phyloP scores from a whole-genome alignment of 2,329 filamentous ascomycete species.

The Diaporthe longicolla region DNA sequence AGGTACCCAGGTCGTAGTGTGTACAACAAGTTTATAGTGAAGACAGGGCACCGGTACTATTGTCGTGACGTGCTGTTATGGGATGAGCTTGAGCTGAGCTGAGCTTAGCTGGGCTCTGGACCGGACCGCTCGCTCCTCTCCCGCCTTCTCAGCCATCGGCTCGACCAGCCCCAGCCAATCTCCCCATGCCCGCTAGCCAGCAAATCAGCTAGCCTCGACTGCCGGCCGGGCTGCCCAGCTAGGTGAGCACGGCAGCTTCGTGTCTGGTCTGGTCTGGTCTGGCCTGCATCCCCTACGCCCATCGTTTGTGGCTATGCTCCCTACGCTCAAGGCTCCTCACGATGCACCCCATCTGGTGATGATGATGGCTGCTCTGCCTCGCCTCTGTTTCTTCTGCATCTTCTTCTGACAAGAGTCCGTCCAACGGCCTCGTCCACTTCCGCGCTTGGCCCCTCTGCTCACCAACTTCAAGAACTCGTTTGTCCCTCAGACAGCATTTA shows the following conservation, averaged over 20 bases:
- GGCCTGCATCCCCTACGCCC: background rate
- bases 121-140: background rate
- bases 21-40: too few relatives aligned
- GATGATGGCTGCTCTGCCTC: constrained; percentile 17
- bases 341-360: constrained; percentile 23
- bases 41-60: too few relatives aligned
- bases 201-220: constrained; percentile 21
- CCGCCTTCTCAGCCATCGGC: constrained; percentile 1
- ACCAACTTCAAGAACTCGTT: background rate
- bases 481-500: background rate
- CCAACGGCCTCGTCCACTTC: background rate
- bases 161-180: constrained; percentile 14
- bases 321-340: background rate
- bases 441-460: background rate
- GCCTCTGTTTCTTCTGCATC: background rate
- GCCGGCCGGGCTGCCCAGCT: background rate
- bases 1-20: too few relatives aligned
- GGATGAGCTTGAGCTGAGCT: background rate
- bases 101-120: constrained; percentile 9
- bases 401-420: background rate
- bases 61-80: background rate
- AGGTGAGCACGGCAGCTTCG: constrained; percentile 18
- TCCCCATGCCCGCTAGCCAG: constrained; percentile 1
- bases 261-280: background rate
- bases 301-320: constrained; percentile 21